Evolutionary conservation across 148 eudicot genomes (phyloP), one percentile per base, ranked within the genome.

Genomic region (Diospyros lotus): DNA sequence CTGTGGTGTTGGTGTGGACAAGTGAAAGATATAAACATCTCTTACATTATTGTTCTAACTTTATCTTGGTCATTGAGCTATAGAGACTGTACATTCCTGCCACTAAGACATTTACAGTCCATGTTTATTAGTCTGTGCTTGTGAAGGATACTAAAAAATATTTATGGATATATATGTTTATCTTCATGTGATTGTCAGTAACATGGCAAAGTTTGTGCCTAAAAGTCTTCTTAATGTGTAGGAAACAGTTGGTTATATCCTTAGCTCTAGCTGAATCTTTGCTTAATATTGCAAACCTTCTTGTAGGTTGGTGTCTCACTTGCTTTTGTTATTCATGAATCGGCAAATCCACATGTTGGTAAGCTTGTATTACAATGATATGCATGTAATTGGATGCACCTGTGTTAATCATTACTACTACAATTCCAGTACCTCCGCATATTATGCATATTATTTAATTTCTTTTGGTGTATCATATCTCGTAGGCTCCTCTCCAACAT

Each of bases 291-390:
- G 59, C 55, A 73, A 67, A 13, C 15, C 55, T 73, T 56, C 62
- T 74, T 83, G 78, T 76, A 96, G 99, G 99, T 96, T 80, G 98
- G 94, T 3, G 82, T 89, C 74, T 96, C 99, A 58, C 98, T 96
- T 75, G 98, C 95, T 84, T 96, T 96, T 70, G 98, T 96, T 73
- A 93, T 96, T 78, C 89, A 96, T 80, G 99, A 93, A 86, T 93
- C 99, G 71, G 99, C 99, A 73, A 95, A 95, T 82, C 99, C 99
- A 70, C 99, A 91, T 77, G 82, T 95, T 72, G 99, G 99, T 95
- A 67, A 87, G 97, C 45, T 58, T 62, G 39, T 74, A 13, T 11
- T 43, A 38, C 65, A 51, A 39, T 50, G 4, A 65, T 18, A 59
- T 74, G 63, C 53, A 54, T 42, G 53, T 5, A 43, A 17, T 38